Evolutionary conservation across 2,329 filamentous ascomycete genomes (phyloP), one percentile per base, ranked within the genome.

Genomic region (Diaporthe sp.): DNA sequence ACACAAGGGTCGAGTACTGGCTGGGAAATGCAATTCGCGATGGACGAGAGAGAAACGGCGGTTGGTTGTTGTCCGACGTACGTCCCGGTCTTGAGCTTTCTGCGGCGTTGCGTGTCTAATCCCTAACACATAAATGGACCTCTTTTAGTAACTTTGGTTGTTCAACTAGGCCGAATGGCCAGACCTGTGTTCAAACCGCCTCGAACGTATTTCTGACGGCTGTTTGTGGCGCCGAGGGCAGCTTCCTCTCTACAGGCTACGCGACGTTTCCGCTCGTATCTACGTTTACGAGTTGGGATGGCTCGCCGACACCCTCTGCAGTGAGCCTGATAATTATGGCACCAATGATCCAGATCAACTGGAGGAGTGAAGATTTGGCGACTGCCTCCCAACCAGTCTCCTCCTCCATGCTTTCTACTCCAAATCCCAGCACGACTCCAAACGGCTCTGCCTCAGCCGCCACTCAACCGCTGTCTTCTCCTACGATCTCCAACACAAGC

Each of bases 331-430:
- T 9, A 6, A 13, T 31, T n/a, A 4, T 47, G 60, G 60, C 60
- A 65, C 60, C 60, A 65, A 65, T 65, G 60, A 65, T 65, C 39
- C 60, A 47, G 60, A 65, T 65, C 15, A 65, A 65, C 39, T 65
- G 60, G 60, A 65, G 60, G 60, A 65, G 60, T 47, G 60, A 65
- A 47, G 60, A 65, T 47, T 13, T 47, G 39, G 39, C 25, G 7
- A 13, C 60, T 65, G 15, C 17, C 17, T 25, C 39, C 28, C 58
- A 63, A 44, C 2, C 37, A 28, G 15, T 44, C 9, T 47, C 60
- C 39, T 47, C 60, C 15, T 7, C 17, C n/a, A 12, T 20, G n/a
- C 15, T n/a, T 28, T 63, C 58, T 63, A 6, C n/a, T 28, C 28
- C n/a, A 20, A 44, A n/a, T 28, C 25, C 37, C 37, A 44, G 58